phyloP scores from a whole-genome alignment of 345 rosid species.

The Barbarea vulgaris region DNA sequence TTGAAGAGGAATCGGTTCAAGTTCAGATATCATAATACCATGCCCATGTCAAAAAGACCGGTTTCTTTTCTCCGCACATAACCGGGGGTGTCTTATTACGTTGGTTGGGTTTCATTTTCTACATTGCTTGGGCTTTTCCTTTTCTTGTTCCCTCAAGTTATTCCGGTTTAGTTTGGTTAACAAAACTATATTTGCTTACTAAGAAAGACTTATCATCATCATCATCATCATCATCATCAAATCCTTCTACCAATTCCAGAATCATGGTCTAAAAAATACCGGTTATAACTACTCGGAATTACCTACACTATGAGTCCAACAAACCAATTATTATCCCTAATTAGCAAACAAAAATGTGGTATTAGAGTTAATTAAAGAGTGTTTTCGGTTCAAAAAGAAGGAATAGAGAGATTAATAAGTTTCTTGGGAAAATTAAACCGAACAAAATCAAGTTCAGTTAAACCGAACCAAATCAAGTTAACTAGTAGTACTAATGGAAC shows the following conservation, averaged over 20 bases:
- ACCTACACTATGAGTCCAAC: not conserved
- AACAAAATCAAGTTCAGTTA: not conserved
- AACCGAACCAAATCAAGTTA: not conserved
- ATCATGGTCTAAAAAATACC: not conserved
- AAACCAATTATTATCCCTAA: not conserved
- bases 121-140: constrained; percentile 7
- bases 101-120: constrained; percentile 24
- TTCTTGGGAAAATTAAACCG: not conserved
- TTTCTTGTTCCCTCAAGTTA: constrained; percentile 12
- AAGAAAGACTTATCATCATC: not conserved
- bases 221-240: not conserved
- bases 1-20: constrained; percentile 40
- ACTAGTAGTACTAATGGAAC: not conserved
- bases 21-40: constrained; percentile 28
- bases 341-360: not conserved
- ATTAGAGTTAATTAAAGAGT: not conserved
- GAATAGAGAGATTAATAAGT: not conserved
- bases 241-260: not conserved
- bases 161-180: constrained; percentile 29
- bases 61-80: constrained; percentile 25
- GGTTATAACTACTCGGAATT: not conserved
- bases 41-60: constrained; percentile 21
- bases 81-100: constrained; percentile 16
- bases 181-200: constrained; percentile 13
- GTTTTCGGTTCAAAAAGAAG: not conserved